Percentiles rank a stretch among this genome's conserved stretches.
phyloP scores from a whole-genome alignment of 495 filamentous ascomycete genomes.

The Staphylotrichum tortipilum region DNA sequence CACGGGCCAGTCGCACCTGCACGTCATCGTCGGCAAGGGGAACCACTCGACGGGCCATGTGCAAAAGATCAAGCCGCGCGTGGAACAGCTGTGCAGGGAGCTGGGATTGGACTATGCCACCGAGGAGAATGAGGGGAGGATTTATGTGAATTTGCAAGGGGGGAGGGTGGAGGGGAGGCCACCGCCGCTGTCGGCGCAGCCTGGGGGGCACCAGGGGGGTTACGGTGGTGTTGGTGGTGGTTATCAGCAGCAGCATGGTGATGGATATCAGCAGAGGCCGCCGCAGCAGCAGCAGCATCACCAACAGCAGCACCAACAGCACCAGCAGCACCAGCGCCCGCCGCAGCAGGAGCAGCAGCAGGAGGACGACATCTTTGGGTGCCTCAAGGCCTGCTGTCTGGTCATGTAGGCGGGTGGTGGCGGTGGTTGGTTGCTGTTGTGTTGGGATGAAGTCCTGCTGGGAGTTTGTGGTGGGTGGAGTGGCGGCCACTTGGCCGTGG shows the following conservation, averaged over 20 bases:
- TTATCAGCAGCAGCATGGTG: slow-evolving; percentile 14
- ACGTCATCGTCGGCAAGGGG: slow-evolving; percentile 81
- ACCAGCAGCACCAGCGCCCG: slow-evolving; percentile 30
- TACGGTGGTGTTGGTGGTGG: slow-evolving; percentile 14
- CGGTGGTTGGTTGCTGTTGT: neutral
- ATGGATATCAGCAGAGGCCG: neutral
- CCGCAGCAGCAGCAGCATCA: neutral
- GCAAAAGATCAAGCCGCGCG: slow-evolving; percentile 84
- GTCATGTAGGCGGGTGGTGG: slow-evolving; percentile 56
- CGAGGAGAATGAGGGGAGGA: slow-evolving; percentile 79
- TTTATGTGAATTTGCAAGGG: slow-evolving; percentile 49
- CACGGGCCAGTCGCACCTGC: slow-evolving; percentile 64
- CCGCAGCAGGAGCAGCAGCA: slow-evolving; percentile 29
- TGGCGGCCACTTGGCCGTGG: neutral
- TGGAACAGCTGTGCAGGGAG: slow-evolving; percentile 76
- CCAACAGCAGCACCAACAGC: slow-evolving; percentile 22
- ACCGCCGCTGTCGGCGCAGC: slow-evolving; percentile 42
- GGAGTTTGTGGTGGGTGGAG: neutral
- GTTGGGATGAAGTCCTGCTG: neutral
- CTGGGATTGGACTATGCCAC: slow-evolving; percentile 71
- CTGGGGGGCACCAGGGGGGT: slow-evolving; percentile 31
- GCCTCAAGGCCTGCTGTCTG: slow-evolving; percentile 61
- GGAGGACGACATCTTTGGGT: slow-evolving; percentile 52
- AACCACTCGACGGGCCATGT: slow-evolving; percentile 74
- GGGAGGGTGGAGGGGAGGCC: slow-evolving; percentile 30